Evolutionary conservation across 129 eudicot species (phyloP).

Genomic region (Daucus carota): DH1_v3.0 NC_030387.2:1285001-1285500

Average conservation of each 20-base stretch:
- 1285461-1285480: not conserved
- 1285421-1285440: conserved; percentile 34
- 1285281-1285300: conserved; percentile 56
- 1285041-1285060: too few species aligned
- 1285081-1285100: not conserved
- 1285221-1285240: conserved; percentile 36
- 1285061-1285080: not conserved
- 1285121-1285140: not conserved
- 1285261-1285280: conserved; percentile 53
- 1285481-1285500: not conserved
- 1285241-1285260: conserved; percentile 75
- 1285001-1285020: not conserved
- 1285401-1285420: conserved; percentile 30
- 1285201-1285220: conserved; percentile 29
- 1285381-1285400: conserved; percentile 30
- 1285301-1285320: conserved; percentile 57
- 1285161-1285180: conserved; percentile 39
- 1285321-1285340: conserved; percentile 54
- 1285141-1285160: conserved; percentile 42
- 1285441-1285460: conserved; percentile 29
- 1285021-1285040: not conserved
- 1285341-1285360: conserved; percentile 27
- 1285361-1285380: conserved; percentile 40
- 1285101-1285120: too few species aligned
- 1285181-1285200: conserved; percentile 46